phyloP scores from a whole-genome alignment of 1,139 yeast genomes.

The Blastobotrys aristatus region DNA sequence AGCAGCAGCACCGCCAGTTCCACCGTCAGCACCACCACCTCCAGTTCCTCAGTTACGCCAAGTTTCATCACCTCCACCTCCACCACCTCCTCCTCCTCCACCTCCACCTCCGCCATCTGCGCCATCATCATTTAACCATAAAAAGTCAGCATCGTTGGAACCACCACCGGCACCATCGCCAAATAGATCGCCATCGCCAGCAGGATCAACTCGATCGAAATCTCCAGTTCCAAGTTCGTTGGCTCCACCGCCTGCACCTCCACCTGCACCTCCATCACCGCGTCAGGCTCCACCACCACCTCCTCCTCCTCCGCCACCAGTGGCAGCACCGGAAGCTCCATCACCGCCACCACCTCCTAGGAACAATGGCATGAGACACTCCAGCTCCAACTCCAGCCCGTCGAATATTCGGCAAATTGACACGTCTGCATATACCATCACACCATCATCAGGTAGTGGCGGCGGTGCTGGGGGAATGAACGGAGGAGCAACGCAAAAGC shows the following conservation, averaged over 20 bases:
- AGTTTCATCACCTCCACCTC: slow-evolving; percentile 20
- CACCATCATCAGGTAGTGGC: slow-evolving; percentile 20
- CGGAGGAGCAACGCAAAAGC: slow-evolving; percentile 14
- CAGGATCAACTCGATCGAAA: slow-evolving; percentile 21
- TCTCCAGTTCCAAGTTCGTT: slow-evolving; percentile 21
- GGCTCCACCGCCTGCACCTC: slow-evolving; percentile 28
- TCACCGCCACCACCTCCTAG: slow-evolving; percentile 23
- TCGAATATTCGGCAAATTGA: slow-evolving; percentile 29
- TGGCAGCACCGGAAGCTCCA: slow-evolving; percentile 18
- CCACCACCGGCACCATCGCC: slow-evolving; percentile 20
- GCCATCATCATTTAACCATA: slow-evolving; percentile 13
- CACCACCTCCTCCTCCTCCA: slow-evolving; percentile 23
- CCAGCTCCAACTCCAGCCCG: slow-evolving; percentile 23
- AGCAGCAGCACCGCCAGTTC: slow-evolving; percentile 17
- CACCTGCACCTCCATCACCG: slow-evolving; percentile 18
- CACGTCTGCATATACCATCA: slow-evolving; percentile 32
- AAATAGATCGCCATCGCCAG: slow-evolving; percentile 23
- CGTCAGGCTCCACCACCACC: slow-evolving; percentile 18
- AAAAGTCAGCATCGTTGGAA: slow-evolving; percentile 12
- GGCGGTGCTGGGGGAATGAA: slow-evolving; percentile 15
- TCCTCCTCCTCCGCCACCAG: slow-evolving; percentile 4
- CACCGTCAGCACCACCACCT: slow-evolving; percentile 22
- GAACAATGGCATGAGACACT: slow-evolving; percentile 24
- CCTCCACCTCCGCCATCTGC: slow-evolving; percentile 21
- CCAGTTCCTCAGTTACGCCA: slow-evolving; percentile 18